Evolutionary conservation across 1,284 basidiomycete species (phyloP), one percentile per base, ranked within the genome.

Genomic region (Puccinia brachypodii): DNA sequence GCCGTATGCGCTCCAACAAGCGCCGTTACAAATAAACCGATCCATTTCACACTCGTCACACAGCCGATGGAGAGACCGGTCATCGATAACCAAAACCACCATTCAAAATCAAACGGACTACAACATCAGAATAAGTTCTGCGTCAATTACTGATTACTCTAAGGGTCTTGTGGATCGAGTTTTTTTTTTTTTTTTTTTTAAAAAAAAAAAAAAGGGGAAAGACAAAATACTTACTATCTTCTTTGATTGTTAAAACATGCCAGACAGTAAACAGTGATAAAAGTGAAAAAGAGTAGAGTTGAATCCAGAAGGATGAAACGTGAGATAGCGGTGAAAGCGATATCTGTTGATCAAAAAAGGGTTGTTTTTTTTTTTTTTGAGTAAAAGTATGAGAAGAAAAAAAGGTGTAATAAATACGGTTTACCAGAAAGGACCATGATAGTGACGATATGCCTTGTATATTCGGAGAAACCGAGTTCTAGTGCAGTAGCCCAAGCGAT

Each of bases 221-320:
- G 28, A 40, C 1, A 44, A 36, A 28, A 31, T 33, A 13, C 31
- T 44, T 40, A 72, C 69, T 80, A 72, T 80, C 42, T 73, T 64
- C 96, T 94, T 87, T 97, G 93, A 86, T 96, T 96, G 87, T 98
- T 95, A 88, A 99, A 98, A 87, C 96, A 98, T 81, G 94, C 92
- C 76, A 99, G 89, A 86, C 93, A 95, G 87, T 97, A 96, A 83
- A 96, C 93, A 47, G 96, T 96, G 85, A 94, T 92, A 88, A 98
- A 95, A 38, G 96, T 99, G 89, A 99, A 99, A 90, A 96, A 97
- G 66, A 99, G 89, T 14, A 99, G 89, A 94, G 99, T 98, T 38
- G 96, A 96, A 87, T 99, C 96, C 85, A 99, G 90, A 76, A 99
- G 91, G 87, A 99, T 96, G 87, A 99, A 99, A 25, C 96, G 91